Evolutionary conservation across 1,284 basidiomycete species (phyloP), one percentile per base, ranked within the genome.

Genomic region (Malassezia sp.): DNA sequence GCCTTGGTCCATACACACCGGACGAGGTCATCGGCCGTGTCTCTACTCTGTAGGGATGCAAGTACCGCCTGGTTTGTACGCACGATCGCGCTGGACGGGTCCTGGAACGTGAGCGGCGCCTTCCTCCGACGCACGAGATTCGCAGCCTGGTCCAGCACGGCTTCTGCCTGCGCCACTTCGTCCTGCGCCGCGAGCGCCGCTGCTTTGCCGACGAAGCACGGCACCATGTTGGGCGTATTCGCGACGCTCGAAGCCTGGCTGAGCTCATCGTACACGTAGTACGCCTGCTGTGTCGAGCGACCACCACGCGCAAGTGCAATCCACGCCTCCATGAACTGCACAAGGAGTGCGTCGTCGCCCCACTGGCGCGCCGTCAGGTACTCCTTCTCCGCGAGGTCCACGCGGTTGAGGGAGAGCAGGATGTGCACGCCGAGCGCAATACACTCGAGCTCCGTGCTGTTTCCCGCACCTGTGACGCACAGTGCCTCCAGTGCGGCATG

Each of bases 181-280:
- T 34, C 50, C 12, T 56, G 58, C 0, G 60, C 62, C 1, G 59
- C 60, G 2, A 58, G 49, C 0, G 63, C 59, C 4, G 56, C 66
- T 2, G 64, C 62, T 34, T 66, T 67, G 20, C 64, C 66, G 14
- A 58, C 47, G 21, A 69, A 32, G 8, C 51, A 43, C 1, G 57
- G 43, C 2, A 62, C 59, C 10, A 52, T 45, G 22, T 58, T 57
- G 24, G 38, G 17, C 8, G 57, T 56, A 1, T 56, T 53, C 0
- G 54, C 53, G 1, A 53, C 44, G 7, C 27, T 24, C 0, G 62
- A 61, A 38, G 59, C 62, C 40, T 65, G 62, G n/a, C 62, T 61
- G 17, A 70, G 40, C 49, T 70, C 67, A 35, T 70, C 67, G 46
- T 63, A 70, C 3, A 70, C 65, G 38, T 70, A 70, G 49, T 60